Percentiles rank a stretch among this genome's conserved stretches.
These are phyloP conservation scores for Pseudozyma pruni DNA, from an alignment of 1,284 basidiomycete genomes.

Conservation along the genomic window DNA sequence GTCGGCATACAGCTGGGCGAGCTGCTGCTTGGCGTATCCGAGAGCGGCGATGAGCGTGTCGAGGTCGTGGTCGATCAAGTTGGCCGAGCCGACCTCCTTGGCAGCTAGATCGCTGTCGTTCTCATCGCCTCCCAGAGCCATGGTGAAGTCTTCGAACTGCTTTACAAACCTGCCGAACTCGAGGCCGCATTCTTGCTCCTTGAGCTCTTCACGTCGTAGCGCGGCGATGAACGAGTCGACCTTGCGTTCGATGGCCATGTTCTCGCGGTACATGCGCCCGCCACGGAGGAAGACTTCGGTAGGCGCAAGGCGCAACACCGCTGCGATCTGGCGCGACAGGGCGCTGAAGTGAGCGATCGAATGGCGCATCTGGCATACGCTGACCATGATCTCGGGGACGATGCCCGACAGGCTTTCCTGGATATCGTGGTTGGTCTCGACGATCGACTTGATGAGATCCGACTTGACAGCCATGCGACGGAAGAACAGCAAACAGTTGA, in stretches of 20 bases:
- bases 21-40: conserved; percentile 55
- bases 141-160: conserved; percentile 59
- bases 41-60: conserved; percentile 64
- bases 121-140: conserved; percentile 74
- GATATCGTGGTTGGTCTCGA: conserved; percentile 61
- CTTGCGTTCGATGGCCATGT: conserved; percentile 83
- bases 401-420: conserved; percentile 49
- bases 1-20: conserved; percentile 51
- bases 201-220: conserved; percentile 85
- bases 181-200: conserved; percentile 87
- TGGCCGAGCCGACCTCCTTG: conserved; percentile 62
- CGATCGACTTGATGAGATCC: conserved; percentile 58
- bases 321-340: conserved; percentile 59
- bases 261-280: conserved; percentile 83
- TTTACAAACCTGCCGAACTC: conserved; percentile 77
- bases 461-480: conserved; percentile 62
- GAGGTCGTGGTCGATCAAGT: conserved; percentile 62
- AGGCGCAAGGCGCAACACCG: conserved; percentile 57
- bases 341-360: conserved; percentile 62
- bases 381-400: conserved; percentile 57
- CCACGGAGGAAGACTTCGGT: conserved; percentile 68
- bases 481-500: conserved; percentile 62
- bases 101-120: conserved; percentile 61
- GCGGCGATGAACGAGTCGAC: conserved; percentile 90
- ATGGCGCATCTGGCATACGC: conserved; percentile 61